These are phyloP conservation scores for Melaleuca quinquenervia DNA, from an alignment of 345 rosid species.

Conservation along the genomic window DNA sequence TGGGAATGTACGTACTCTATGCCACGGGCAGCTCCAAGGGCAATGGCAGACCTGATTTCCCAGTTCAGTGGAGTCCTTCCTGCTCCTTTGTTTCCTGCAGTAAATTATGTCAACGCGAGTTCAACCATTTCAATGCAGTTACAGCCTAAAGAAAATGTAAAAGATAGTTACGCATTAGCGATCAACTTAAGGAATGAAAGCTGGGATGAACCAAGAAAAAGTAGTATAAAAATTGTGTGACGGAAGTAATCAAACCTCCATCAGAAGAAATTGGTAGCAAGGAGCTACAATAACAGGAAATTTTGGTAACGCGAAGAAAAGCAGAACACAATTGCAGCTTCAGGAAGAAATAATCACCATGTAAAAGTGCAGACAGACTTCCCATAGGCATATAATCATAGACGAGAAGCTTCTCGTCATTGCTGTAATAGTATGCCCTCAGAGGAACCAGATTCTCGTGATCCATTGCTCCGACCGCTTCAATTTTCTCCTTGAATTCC, in stretches of 20 bases:
- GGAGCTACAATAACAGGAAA: not conserved
- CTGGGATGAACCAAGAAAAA: not conserved
- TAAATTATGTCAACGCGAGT: not conserved
- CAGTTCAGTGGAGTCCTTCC: constrained; percentile 45
- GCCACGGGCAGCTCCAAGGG: constrained; percentile 39
- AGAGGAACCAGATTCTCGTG: constrained; percentile 80
- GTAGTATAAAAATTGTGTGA: not conserved
- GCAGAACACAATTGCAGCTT: not conserved
- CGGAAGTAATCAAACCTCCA: not conserved
- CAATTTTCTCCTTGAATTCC: constrained; percentile 91
- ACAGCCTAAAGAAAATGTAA: not conserved
- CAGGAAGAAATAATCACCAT: constrained; percentile 36
- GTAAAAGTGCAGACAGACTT: constrained; percentile 93
- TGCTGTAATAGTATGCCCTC: constrained; percentile 85
- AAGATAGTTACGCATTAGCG: not conserved
- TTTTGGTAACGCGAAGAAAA: not conserved
- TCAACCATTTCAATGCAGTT: not conserved
- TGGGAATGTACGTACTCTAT: constrained; percentile 37
- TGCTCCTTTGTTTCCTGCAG: constrained; percentile 34
- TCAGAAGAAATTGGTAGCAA: not conserved
- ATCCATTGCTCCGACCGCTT: constrained; percentile 81
- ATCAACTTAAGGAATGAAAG: not conserved
- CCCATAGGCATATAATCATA: constrained; percentile 97
- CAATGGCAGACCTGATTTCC: constrained; percentile 29
- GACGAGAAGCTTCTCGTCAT: constrained; percentile 94